Evolutionary conservation across 768 basidiomycete genomes (phyloP), one percentile per base, ranked within the genome.

Genomic region (Hemileccinum rubropunctum): DNA sequence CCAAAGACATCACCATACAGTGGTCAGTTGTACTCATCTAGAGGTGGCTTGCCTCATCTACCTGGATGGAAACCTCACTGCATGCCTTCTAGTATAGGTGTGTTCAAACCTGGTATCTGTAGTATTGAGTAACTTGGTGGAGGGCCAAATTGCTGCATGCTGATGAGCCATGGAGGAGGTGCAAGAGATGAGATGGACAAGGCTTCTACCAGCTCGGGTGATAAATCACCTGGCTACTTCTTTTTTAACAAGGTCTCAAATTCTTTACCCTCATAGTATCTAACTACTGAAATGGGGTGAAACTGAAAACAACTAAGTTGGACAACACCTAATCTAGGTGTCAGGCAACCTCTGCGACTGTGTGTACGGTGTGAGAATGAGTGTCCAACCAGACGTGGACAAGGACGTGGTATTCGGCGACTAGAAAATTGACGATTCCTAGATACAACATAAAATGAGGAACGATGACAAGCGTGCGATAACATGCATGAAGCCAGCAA

Each of bases 11-110:
- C 97, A 62, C 97, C 97, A 61, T 98, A 99, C 34, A 99, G 69
- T 5, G 97, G 97, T 56, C 97, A 84, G 63, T 98, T 97, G 68
- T 93, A 98, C 62, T 99, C 97, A 63, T 99, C 97, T 35, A 99
- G 76, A 7, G 97, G 95, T 12, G 97, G 97, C 72, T 98, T 97
- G 37, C 97, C 97, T 95, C 97, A 99, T 45, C 97, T 95, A 72
- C 97, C 97, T 10, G 97, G 97, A 71, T 98, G 97, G 83, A 98
- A 98, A 48, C 97, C 97, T 97, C 97, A 99, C 69, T 98, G 95
- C 3, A 97, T 95, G 30, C 95, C 95, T 74, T 95, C 88, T 11
- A 97, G 97, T 59, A 99, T 98, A 1, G 97, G 97, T 1, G 94
- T 83, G 67, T 98, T 99, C 36, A 99, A 73, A 30, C 97, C 97